A percentile compares a stretch with the other conserved stretches of the same genome.
phyloP scores from a whole-genome alignment of 2,329 filamentous ascomycete genomes.

The Colletotrichum filicis region DNA sequence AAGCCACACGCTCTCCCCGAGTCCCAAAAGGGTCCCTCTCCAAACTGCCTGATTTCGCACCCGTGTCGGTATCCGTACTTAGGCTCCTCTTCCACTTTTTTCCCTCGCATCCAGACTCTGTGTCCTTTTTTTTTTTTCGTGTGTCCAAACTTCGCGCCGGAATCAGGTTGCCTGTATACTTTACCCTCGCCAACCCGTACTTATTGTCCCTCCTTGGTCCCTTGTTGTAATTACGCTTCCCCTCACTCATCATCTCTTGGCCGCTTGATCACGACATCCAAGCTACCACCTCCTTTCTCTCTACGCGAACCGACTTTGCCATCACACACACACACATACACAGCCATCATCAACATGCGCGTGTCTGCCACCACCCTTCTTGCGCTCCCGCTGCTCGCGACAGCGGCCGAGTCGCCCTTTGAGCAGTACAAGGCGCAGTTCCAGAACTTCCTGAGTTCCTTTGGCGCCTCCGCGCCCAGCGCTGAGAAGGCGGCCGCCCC shows the following conservation, averaged over 20 bases:
- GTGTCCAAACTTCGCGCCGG: slow-evolving; percentile 1
- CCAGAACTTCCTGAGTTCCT: slow-evolving; percentile 71
- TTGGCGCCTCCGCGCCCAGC: slow-evolving; percentile 63
- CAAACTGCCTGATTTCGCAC: slow-evolving; percentile 2
- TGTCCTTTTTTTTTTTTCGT: slow-evolving; percentile 30
- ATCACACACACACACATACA: slow-evolving; percentile 17
- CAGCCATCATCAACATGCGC: slow-evolving; percentile 60
- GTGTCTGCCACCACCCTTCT: slow-evolving; percentile 64
- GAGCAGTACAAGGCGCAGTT: slow-evolving; percentile 72
- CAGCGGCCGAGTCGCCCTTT: slow-evolving; percentile 61
- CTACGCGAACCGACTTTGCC: background rate
- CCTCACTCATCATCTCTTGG: slow-evolving; percentile 26
- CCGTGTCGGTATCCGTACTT: too few relatives aligned
- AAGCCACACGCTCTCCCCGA: background rate
- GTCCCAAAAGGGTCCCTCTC: slow-evolving; percentile 9
- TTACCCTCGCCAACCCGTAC: slow-evolving; percentile 1
- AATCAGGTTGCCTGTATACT: slow-evolving; percentile 3
- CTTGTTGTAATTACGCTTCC: slow-evolving; percentile 18
- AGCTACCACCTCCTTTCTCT: slow-evolving; percentile 30
- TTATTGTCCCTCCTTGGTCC: slow-evolving; percentile 31
- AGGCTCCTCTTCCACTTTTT: slow-evolving; percentile 28
- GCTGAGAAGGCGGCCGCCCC: slow-evolving; percentile 55
- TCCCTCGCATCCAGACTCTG: slow-evolving; percentile 8
- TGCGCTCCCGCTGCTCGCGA: slow-evolving; percentile 66
- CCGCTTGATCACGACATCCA: slow-evolving; percentile 26